phyloP scores from a whole-genome alignment of 2,329 filamentous ascomycete genomes.

The Arthrobotrys iridis region DNA sequence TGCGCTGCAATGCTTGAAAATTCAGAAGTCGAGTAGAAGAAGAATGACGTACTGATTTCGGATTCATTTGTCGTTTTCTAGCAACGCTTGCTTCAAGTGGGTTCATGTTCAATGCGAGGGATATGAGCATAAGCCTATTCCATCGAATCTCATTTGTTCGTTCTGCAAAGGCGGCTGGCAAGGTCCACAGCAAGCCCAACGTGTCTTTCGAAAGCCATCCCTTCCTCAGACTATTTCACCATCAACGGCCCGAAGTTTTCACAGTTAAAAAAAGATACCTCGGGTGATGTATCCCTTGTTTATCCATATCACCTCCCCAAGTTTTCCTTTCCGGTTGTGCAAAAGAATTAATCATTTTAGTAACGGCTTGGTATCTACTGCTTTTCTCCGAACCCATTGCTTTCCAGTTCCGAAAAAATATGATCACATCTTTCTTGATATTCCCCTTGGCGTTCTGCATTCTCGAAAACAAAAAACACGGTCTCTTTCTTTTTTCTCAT shows the following conservation, averaged over 20 bases:
- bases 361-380: not conserved
- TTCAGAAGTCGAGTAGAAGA: slow-evolving; percentile 6
- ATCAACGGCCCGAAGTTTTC: slow-evolving; percentile 36
- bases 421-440: slow-evolving; percentile 34
- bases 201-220: slow-evolving; percentile 50
- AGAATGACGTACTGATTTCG: slow-evolving; percentile 41
- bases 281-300: slow-evolving; percentile 27
- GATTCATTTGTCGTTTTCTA: slow-evolving; percentile 46
- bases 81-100: slow-evolving; percentile 58
- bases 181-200: slow-evolving; percentile 38
- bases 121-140: slow-evolving; percentile 55
- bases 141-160: slow-evolving; percentile 56
- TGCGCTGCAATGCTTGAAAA: slow-evolving; percentile 21
- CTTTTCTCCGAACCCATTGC: slow-evolving; percentile 7
- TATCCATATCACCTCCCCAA: not conserved
- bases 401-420: slow-evolving; percentile 14
- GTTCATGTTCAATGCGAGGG: slow-evolving; percentile 58
- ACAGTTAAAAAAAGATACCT: slow-evolving; percentile 18
- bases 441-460: slow-evolving; percentile 33
- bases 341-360: slow-evolving; percentile 11
- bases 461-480: slow-evolving; percentile 45
- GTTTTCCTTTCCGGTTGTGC: slow-evolving; percentile 9
- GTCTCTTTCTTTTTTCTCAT: slow-evolving; percentile 1
- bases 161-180: slow-evolving; percentile 56
- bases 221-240: slow-evolving; percentile 46